phyloP scores from a whole-genome alignment of 768 basidiomycete species.

The Leccinum subgranulosum region DNA sequence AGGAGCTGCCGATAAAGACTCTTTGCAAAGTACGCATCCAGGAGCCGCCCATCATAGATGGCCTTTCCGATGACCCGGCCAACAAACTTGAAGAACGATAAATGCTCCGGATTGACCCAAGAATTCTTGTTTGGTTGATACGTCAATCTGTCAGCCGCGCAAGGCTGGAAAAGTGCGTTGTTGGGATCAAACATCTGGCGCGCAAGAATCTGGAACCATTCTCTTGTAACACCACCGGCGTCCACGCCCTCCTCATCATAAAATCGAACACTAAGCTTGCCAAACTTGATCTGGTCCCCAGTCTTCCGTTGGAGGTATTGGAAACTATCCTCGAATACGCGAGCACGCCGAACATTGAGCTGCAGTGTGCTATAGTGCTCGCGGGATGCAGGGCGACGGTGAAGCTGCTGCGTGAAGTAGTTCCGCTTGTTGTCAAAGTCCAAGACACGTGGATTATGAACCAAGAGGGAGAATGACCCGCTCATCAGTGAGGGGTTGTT shows the following conservation, averaged over 20 bases:
- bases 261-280: constrained; percentile 95
- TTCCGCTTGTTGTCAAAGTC: constrained; percentile 99
- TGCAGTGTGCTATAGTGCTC: constrained; percentile 84
- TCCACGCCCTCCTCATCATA: constrained; percentile 98
- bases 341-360: constrained; percentile 82
- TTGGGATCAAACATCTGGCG: constrained; percentile 99
- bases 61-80: constrained; percentile 98
- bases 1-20: constrained; percentile 95
- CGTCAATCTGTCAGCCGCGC: constrained; percentile 89
- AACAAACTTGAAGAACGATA: constrained; percentile 98
- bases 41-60: constrained; percentile 91
- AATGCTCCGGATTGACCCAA: constrained; percentile 91
- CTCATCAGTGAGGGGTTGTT: constrained; percentile 98
- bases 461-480: constrained; percentile 94
- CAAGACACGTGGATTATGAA: constrained; percentile 93
- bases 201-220: constrained; percentile 98
- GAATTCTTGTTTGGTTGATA: constrained; percentile 96
- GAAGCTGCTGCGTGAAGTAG: constrained; percentile 90
- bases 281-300: constrained; percentile 96
- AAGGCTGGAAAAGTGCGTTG: constrained; percentile 97
- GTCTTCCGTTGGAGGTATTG: constrained; percentile 83
- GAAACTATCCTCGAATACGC: constrained; percentile 98
- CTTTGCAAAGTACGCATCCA: constrained; percentile 97
- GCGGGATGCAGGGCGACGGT: constrained; percentile 73
- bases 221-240: constrained; percentile 95